A percentile compares a stretch with the other conserved stretches of the same genome.
These are phyloP conservation scores for Wallemia mellicola DNA, from an alignment of 1,284 basidiomycete species.

Conservation along the genomic window DNA sequence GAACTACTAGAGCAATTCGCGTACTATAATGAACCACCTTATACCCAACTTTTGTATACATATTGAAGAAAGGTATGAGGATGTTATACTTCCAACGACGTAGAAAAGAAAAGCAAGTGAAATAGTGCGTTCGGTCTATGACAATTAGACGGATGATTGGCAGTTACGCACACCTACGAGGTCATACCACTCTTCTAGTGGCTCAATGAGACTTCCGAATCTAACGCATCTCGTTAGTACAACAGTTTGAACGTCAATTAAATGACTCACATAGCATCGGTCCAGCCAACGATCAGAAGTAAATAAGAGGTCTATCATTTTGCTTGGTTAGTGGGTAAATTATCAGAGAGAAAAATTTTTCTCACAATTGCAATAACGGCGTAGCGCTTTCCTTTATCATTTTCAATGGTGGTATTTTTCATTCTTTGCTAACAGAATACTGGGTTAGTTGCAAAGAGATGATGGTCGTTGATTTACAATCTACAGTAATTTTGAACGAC, in stretches of 20 bases:
- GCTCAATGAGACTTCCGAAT: background rate
- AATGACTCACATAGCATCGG: background rate
- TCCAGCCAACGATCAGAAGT: background rate
- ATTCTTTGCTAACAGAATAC: background rate
- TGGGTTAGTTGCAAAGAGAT: background rate
- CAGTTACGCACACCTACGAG: background rate
- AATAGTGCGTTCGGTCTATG: background rate
- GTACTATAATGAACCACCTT: background rate
- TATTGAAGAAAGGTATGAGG: background rate
- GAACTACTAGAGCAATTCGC: background rate
- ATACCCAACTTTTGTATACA: background rate
- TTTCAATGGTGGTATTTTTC: too few species aligned
- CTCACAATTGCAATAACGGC: background rate
- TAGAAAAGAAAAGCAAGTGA: background rate
- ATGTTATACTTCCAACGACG: background rate
- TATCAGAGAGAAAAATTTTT: background rate
- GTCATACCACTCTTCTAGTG: background rate
- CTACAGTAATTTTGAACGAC: background rate
- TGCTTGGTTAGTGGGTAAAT: background rate
- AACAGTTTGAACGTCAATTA: background rate
- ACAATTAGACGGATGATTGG: background rate
- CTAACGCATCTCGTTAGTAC: background rate
- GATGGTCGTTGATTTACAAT: too few species aligned
- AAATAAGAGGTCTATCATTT: background rate
- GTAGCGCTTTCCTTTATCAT: background rate